Evolutionary conservation across 1,284 basidiomycete species (phyloP).

Genomic region (Rhodotorula glutinis): DNA sequence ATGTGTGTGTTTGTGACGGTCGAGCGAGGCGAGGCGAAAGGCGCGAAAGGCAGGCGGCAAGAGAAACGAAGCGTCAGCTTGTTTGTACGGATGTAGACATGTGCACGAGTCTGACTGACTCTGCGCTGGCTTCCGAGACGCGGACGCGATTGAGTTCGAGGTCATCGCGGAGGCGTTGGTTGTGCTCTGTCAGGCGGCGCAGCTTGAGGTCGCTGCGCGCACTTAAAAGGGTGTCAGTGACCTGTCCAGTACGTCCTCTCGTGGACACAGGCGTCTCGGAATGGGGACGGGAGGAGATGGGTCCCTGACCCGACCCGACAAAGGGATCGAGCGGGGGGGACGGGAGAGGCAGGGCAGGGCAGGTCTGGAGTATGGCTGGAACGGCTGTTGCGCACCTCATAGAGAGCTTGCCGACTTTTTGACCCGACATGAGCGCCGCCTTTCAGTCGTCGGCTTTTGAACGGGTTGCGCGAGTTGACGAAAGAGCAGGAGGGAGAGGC

Average conservation of each 20-base stretch:
- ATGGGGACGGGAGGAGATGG: no score
- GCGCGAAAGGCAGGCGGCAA: no score
- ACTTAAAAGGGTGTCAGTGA: neutral
- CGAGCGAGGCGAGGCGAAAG: no score
- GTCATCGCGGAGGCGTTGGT: conserved; percentile 84
- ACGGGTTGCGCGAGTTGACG: neutral
- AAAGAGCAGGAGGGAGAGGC: no score
- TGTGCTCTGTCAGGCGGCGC: conserved; percentile 86
- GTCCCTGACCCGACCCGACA: no score
- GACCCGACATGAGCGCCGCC: conserved; percentile 18
- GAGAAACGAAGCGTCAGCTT: neutral
- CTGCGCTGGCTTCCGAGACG: conserved; percentile 85
- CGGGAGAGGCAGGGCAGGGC: neutral
- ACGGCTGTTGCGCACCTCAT: conserved; percentile 39
- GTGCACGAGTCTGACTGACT: conserved; percentile 56
- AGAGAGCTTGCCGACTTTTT: conserved; percentile 28
- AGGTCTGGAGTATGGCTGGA: no score
- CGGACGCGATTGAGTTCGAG: conserved; percentile 77
- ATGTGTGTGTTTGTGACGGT: no score
- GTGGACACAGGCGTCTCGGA: no score
- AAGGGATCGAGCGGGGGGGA: conserved; percentile 1
- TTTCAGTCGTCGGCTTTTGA: neutral
- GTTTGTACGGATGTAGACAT: neutral
- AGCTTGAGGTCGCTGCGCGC: conserved; percentile 84
- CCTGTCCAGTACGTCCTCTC: no score